Evolutionary conservation across 306 rosid species (phyloP), one percentile per base, ranked within the genome.

Genomic region (Sicyos edulis): DNA sequence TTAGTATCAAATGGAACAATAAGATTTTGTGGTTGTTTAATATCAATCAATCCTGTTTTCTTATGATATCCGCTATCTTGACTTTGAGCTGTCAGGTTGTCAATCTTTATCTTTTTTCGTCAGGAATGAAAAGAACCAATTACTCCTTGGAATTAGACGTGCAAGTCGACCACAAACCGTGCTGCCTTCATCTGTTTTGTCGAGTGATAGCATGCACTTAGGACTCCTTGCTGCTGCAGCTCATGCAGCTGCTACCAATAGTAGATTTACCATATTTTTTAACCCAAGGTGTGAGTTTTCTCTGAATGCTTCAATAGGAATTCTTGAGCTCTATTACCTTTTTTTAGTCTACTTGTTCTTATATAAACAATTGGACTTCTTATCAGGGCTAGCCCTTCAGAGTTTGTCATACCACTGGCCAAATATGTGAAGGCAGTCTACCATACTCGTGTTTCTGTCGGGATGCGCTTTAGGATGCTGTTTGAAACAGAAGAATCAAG

Each of bases 151-250:
- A 37, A 95, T 91, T 40, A 89, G 99, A 13, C 91, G 88, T 21
- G 97, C 99, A 10, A 95, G 75, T 83, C 88, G 99, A 40, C 97
- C 96, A 8, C 99, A 95, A 80, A 91, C 99, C 58, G 95, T 91
- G 80, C 89, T 95, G 97, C 99, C 99, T 68, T 95, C 97, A 19
- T 95, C 97, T 10, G 99, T 95, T 70, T 83, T 95, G 75, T 95
- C 99, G 15, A 90, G 99, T 72, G 99, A 95, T 73, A 95, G 99
- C 82, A 95, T 95, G 99, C 99, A 95, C 80, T 77, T 95, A 77
- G 99, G 99, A 75, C 99, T 95, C 82, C 99, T 95, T 80, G 99
- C 99, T 75, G 99, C 99, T 8, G 99, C 99, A 68, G 97, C 99
- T 75, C 99, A 95, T 58, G 99, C 99, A 59, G 99, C 97, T 76